phyloP scores from a whole-genome alignment of 345 rosid genomes.

The Passiflora organensis region DNA sequence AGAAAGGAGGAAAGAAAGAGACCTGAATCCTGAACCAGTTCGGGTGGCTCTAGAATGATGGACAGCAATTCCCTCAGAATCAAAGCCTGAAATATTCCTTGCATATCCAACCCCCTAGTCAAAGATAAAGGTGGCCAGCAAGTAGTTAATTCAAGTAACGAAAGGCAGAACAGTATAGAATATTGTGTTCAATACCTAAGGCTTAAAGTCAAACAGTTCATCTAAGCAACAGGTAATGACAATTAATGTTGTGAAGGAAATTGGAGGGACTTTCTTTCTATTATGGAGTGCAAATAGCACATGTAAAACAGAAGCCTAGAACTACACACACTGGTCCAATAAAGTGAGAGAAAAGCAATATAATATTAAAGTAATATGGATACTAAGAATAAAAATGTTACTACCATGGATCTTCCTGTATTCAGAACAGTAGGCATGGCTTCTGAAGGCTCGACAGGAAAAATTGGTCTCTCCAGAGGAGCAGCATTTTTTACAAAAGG shows the following conservation, averaged over 20 bases:
- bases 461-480: slow-evolving; percentile 46
- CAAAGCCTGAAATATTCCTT: slow-evolving; percentile 16
- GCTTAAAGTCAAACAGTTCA: too few species aligned
- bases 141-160: slow-evolving; percentile 16
- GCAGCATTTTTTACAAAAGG: slow-evolving; percentile 54
- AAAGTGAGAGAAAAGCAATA: too few species aligned
- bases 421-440: slow-evolving; percentile 32
- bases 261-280: too few species aligned
- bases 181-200: too few species aligned
- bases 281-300: too few species aligned
- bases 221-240: too few species aligned
- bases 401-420: slow-evolving; percentile 59
- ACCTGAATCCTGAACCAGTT: slow-evolving; percentile 20
- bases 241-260: too few species aligned
- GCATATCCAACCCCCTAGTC: slow-evolving; percentile 12
- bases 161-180: slow-evolving; percentile 1
- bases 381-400: background rate
- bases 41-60: slow-evolving; percentile 16
- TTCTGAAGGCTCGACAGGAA: slow-evolving; percentile 37
- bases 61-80: slow-evolving; percentile 17
- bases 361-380: too few species aligned
- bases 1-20: background rate
- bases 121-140: slow-evolving; percentile 20
- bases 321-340: too few species aligned
- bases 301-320: too few species aligned